These are phyloP conservation scores for Fusarium denticulatum DNA, from an alignment of 2,329 filamentous ascomycete species.

Conservation along the genomic window DNA sequence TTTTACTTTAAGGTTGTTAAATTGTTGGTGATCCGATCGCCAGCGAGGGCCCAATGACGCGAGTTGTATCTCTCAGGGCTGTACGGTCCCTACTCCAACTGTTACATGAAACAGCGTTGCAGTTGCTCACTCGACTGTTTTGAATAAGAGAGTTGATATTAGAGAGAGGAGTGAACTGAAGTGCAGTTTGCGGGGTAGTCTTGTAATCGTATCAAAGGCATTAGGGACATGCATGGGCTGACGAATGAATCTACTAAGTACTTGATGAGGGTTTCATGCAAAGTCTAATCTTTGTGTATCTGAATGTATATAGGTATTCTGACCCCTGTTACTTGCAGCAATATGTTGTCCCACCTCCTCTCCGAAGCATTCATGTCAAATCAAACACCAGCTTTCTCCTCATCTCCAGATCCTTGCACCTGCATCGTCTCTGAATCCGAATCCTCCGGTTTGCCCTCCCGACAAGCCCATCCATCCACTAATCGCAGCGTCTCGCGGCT, in stretches of 20 bases:
- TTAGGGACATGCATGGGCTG: slow-evolving; percentile 34
- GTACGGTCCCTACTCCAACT: neutral
- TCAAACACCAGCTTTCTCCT: slow-evolving; percentile 43
- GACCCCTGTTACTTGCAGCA: neutral
- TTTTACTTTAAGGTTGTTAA: neutral
- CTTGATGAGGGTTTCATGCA: neutral
- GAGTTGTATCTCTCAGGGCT: neutral
- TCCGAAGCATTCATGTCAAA: neutral
- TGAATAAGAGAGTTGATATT: neutral
- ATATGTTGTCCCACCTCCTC: neutral
- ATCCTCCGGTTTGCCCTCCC: slow-evolving; percentile 64
- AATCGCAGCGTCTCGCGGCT: slow-evolving; percentile 62
- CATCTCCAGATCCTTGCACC: slow-evolving; percentile 29
- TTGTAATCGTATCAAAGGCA: neutral
- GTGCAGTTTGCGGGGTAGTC: slow-evolving; percentile 19
- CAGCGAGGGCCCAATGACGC: neutral
- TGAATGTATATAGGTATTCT: neutral
- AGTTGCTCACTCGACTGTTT: neutral
- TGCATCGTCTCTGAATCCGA: slow-evolving; percentile 38
- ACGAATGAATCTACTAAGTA: neutral
- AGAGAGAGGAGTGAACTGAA: neutral
- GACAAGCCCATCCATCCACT: slow-evolving; percentile 60
- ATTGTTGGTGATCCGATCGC: neutral
- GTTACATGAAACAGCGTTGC: neutral
- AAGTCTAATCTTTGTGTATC: neutral